phyloP scores from a whole-genome alignment of 306 rosid species.

The Pueraria montana region DNA sequence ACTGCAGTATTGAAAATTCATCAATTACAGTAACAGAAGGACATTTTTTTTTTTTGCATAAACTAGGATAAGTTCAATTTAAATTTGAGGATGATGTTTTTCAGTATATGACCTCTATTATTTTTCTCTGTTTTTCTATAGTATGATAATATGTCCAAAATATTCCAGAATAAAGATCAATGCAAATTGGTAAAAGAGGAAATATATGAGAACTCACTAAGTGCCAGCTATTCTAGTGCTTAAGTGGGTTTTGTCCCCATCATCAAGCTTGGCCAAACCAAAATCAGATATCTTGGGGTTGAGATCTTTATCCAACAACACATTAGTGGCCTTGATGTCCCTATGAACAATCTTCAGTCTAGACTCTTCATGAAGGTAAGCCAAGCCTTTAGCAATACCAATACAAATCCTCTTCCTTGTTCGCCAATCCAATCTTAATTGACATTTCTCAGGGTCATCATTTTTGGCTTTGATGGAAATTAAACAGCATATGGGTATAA shows the following conservation, averaged over 20 bases:
- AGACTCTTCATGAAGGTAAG: slow-evolving; percentile 77
- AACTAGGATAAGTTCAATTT: not conserved
- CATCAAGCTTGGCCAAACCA: slow-evolving; percentile 74
- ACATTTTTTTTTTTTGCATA: not conserved
- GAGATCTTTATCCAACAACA: slow-evolving; percentile 69
- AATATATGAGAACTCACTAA: slow-evolving; percentile 50
- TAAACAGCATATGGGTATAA: slow-evolving; percentile 12
- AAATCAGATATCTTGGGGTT: slow-evolving; percentile 73
- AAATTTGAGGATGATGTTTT: not conserved
- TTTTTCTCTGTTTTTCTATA: too few relatives aligned
- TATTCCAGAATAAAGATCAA: not conserved
- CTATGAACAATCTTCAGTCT: slow-evolving; percentile 75
- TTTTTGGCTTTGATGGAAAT: slow-evolving; percentile 32
- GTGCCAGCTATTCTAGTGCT: slow-evolving; percentile 70
- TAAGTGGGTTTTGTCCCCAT: slow-evolving; percentile 69
- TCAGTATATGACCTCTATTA: not conserved
- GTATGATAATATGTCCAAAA: slow-evolving; percentile 9
- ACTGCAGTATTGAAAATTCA: slow-evolving; percentile 43
- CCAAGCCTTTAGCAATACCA: slow-evolving; percentile 71
- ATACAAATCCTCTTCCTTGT: slow-evolving; percentile 68
- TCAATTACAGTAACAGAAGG: not conserved
- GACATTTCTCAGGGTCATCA: slow-evolving; percentile 43
- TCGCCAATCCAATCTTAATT: slow-evolving; percentile 58
- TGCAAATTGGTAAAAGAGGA: not conserved
- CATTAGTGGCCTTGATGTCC: slow-evolving; percentile 77